Conservation (phyloP, 352 stramenopile species). For the Pythium phragmiticola region DNA sequence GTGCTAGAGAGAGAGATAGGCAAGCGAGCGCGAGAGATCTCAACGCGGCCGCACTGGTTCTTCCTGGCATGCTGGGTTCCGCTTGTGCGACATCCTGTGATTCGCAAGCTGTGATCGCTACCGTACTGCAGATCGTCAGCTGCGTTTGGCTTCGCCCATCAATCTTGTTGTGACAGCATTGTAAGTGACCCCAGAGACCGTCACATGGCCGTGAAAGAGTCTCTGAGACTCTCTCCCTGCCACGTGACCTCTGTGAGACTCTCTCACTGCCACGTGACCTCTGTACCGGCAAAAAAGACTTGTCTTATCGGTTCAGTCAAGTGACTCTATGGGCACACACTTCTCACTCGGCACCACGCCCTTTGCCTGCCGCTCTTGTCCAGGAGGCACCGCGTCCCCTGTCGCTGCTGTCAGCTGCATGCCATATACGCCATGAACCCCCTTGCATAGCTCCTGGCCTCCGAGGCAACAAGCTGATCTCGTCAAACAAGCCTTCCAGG, state of each 20-base stretch:
- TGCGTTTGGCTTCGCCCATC: not conserved
- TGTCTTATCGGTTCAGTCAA: conserved; percentile 3
- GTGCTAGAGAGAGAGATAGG: no score
- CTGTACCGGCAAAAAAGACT: not conserved
- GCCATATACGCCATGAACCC: not conserved
- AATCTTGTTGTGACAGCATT: not conserved
- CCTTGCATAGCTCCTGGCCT: no score
- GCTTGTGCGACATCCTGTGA: not conserved
- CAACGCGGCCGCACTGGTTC: not conserved
- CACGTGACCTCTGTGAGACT: not conserved
- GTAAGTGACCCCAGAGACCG: not conserved
- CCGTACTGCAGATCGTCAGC: not conserved
- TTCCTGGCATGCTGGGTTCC: not conserved
- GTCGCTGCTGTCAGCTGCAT: not conserved
- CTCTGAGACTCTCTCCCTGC: no score
- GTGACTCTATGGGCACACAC: not conserved
- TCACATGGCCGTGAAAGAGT: no score
- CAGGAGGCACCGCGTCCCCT: not conserved
- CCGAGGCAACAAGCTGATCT: no score
- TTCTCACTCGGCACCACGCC: not conserved
- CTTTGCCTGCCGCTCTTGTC: not conserved
- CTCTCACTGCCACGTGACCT: not conserved
- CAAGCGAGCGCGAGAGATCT: not conserved
- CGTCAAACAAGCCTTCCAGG: no score
- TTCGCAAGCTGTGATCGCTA: no score